Evolutionary conservation across 1,284 basidiomycete genomes (phyloP), one percentile per base, ranked within the genome.

Genomic region (Ceratobasidium sp.): DNA sequence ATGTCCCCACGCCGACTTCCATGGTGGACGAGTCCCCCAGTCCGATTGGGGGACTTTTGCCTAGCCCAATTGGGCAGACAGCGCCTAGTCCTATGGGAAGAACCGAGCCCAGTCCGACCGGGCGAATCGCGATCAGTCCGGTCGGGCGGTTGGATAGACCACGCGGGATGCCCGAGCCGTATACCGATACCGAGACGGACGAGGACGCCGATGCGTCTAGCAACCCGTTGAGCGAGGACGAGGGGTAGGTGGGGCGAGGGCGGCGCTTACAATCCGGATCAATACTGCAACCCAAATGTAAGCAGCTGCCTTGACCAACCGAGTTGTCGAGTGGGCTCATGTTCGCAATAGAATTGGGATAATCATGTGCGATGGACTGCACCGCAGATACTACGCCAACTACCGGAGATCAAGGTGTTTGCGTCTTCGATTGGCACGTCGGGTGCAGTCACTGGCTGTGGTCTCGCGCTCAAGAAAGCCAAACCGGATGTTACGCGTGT

Each of bases 391-490:
- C 22, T 65, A 5, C 49, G 46, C 34, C 73, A 75, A n/a, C 52
- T 75, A 17, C 73, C 73, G 29, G 52, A 66, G 19, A 65, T 75
- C 51, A 65, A 65, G 25, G 62, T 75, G 1, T 75, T 75, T 43
- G 73, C 73, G n/a, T 46, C 73, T 4, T 62, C 73, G 19, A 62
- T 75, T 19, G 73, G 73, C n/a, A 75, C 73, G 32, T 75, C 73
- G 13, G 73, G 73, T 65, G 66, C 73, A 1, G 65, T 75, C 34
- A 75, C 73, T 15, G 73, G 73, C 1, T 65, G 61, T 22, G 73
- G 73, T 4, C 52, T 49, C 9, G 62, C 62, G 2, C 62, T 75
- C 46, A 75, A 75, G 40, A 56, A 62, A 17, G 73, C 51, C 25
- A 52, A 64, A 52, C 73, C 73, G 13, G 62, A 75, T 56, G 56